Evolutionary conservation across 1,139 yeast species (phyloP).

Genomic region (Protomyces macrosporus): DNA sequence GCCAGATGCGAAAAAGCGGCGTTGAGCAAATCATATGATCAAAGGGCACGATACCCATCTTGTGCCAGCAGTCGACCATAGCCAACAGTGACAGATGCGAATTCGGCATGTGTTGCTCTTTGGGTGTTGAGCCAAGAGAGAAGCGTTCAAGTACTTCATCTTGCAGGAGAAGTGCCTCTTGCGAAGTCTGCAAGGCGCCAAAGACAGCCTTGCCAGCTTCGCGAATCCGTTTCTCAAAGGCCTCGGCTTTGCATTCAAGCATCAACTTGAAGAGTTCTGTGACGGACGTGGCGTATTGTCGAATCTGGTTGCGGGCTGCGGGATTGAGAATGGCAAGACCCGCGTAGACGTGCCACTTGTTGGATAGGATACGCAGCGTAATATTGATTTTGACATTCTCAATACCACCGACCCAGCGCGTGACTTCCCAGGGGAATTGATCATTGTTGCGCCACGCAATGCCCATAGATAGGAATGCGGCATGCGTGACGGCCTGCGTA

Average conservation of each 20-base stretch:
- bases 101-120: constrained; percentile 68
- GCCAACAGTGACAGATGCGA: constrained; percentile 83
- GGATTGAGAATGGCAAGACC: constrained; percentile 95
- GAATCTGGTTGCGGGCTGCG: constrained; percentile 82
- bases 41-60: constrained; percentile 78
- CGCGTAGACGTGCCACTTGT: constrained; percentile 98
- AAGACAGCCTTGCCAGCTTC: constrained; percentile 73
- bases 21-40: constrained; percentile 97
- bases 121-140: constrained; percentile 70
- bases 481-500: constrained; percentile 97
- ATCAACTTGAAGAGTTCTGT: constrained; percentile 78
- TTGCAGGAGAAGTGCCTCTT: constrained; percentile 62
- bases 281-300: constrained; percentile 81
- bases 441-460: constrained; percentile 82
- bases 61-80: constrained; percentile 90
- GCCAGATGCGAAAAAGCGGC: constrained; percentile 81
- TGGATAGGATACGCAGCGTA: constrained; percentile 79
- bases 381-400: constrained; percentile 95
- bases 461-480: constrained; percentile 92
- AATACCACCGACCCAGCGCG: constrained; percentile 84
- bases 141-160: constrained; percentile 75
- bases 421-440: constrained; percentile 89
- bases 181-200: constrained; percentile 42
- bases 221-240: constrained; percentile 53
- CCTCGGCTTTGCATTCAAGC: constrained; percentile 62